phyloP scores from a whole-genome alignment of 2,329 filamentous ascomycete genomes.

The Leptographium flavum region DNA sequence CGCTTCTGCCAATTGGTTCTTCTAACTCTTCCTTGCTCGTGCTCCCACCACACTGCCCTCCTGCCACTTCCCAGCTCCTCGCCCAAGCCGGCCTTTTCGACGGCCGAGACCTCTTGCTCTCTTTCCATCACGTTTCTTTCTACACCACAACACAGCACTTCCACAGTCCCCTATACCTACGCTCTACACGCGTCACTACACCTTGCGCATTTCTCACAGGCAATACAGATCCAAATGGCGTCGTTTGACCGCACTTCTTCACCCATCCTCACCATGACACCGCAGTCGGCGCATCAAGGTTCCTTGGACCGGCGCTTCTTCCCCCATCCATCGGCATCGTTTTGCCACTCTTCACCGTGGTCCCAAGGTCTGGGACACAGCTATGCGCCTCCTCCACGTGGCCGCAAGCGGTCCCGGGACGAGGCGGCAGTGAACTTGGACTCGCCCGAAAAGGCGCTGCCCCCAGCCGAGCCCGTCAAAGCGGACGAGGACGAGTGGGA shows the following conservation, averaged over 20 bases:
- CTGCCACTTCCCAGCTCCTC: neutral
- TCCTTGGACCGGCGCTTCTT: constrained; percentile 25
- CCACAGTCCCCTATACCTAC: neutral
- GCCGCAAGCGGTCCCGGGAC: constrained; percentile 64
- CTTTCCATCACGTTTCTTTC: neutral
- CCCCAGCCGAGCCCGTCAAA: constrained; percentile 25
- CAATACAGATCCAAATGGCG: constrained; percentile 21
- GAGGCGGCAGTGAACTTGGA: constrained; percentile 57
- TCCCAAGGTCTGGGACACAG: constrained; percentile 15
- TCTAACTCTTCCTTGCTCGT: neutral
- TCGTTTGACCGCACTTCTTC: constrained; percentile 29
- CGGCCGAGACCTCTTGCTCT: too few species aligned
- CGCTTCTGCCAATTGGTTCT: neutral
- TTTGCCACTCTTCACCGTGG: constrained; percentile 20
- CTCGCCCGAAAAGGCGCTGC: constrained; percentile 35
- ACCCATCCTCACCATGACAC: constrained; percentile 32
- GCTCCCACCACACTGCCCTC: neutral
- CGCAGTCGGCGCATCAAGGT: constrained; percentile 26
- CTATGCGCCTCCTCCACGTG: constrained; percentile 25
- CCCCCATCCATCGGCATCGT: constrained; percentile 23
- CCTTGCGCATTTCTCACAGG: neutral
- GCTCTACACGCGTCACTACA: neutral
- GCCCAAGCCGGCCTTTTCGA: neutral
- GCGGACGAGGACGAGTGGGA: constrained; percentile 51
- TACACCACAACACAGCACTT: neutral